phyloP scores from a whole-genome alignment of 768 basidiomycete species.

The Mycena rosella region DNA sequence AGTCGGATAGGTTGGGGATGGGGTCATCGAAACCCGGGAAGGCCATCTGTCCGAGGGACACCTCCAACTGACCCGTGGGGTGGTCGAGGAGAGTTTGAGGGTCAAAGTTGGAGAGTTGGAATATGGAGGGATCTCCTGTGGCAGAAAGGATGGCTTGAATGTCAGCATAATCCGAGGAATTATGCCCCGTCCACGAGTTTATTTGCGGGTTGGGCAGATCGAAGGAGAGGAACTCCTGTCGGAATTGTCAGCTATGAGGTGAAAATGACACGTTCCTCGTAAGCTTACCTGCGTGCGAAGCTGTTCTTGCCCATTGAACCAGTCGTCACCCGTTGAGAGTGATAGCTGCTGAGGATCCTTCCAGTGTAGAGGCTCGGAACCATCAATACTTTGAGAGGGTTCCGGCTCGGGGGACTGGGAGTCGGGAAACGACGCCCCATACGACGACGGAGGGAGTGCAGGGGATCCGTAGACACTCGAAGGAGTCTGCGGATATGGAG shows the following conservation, averaged over 20 bases:
- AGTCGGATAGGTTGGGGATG: conserved; percentile 42
- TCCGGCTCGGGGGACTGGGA: conserved; percentile 32
- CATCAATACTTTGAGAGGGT: neutral
- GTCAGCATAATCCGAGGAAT: conserved; percentile 36
- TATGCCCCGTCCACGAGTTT: conserved; percentile 31
- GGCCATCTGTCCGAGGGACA: conserved; percentile 47
- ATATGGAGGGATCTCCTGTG: conserved; percentile 51
- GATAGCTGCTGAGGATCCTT: conserved; percentile 12
- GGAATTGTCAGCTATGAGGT: neutral
- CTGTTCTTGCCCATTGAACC: conserved; percentile 18
- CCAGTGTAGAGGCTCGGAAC: conserved; percentile 16
- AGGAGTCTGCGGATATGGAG: conserved; percentile 34
- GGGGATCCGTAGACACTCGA: conserved; percentile 31
- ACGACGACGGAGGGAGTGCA: conserved; percentile 24
- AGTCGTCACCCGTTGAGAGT: conserved; percentile 21
- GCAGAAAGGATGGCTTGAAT: conserved; percentile 47
- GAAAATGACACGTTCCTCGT: neutral
- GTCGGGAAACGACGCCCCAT: conserved; percentile 1
- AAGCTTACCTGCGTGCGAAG: conserved; percentile 10
- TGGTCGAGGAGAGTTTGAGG: conserved; percentile 45
- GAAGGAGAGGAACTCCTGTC: conserved; percentile 42
- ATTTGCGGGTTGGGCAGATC: conserved; percentile 30
- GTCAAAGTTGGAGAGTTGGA: conserved; percentile 51
- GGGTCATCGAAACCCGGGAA: conserved; percentile 32
- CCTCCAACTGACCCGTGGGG: conserved; percentile 54